These are phyloP conservation scores for Brassica carinata DNA, from an alignment of 345 rosid genomes.

Conservation along the genomic window DNA sequence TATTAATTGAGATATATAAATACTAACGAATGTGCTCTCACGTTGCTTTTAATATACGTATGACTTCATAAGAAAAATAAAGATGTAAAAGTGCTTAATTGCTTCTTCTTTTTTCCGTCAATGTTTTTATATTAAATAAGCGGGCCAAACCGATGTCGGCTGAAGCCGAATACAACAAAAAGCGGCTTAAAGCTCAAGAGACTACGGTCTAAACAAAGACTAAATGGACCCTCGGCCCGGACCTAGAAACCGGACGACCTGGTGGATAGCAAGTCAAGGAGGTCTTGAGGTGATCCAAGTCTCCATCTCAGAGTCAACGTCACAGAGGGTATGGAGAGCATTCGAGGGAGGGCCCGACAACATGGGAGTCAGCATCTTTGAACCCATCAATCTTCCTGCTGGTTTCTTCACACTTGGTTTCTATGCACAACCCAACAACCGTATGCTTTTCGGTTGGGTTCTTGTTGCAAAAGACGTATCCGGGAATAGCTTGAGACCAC, in stretches of 20 bases:
- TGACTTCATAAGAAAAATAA: background rate
- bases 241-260: too few relatives aligned
- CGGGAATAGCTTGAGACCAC: conserved; percentile 42
- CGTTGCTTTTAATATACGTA: background rate
- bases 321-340: conserved; percentile 52
- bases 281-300: conserved; percentile 54
- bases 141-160: too few relatives aligned
- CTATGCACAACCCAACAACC: conserved; percentile 66
- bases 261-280: too few relatives aligned
- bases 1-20: background rate
- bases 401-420: conserved; percentile 57
- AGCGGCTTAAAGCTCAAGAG: too few relatives aligned
- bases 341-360: conserved; percentile 58
- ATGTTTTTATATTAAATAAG: too few relatives aligned
- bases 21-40: background rate
- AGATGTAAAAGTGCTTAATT: background rate
- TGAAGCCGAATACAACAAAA: too few relatives aligned
- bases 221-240: too few relatives aligned
- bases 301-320: conserved; percentile 42
- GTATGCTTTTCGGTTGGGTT: conserved; percentile 54
- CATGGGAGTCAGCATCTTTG: conserved; percentile 59
- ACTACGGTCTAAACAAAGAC: too few relatives aligned
- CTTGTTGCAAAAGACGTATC: conserved; percentile 56
- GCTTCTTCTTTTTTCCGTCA: too few relatives aligned
- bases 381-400: conserved; percentile 48